phyloP scores from a whole-genome alignment of 768 basidiomycete species.

The Russula dissimulans region DNA sequence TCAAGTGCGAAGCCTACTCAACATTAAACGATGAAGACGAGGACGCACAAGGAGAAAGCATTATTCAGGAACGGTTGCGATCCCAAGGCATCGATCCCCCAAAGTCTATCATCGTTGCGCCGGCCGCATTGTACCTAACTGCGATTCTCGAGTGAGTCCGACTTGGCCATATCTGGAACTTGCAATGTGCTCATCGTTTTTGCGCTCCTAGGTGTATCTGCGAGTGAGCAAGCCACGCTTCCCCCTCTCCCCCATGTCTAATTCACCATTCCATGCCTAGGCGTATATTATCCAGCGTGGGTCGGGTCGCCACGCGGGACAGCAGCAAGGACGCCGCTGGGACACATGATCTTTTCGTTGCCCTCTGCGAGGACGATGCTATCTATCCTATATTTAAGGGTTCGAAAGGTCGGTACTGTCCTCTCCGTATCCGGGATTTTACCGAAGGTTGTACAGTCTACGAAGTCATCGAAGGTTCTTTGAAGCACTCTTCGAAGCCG shows the following conservation, averaged over 20 bases:
- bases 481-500: conserved; percentile 8
- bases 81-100: conserved; percentile 32
- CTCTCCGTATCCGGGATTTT: background rate
- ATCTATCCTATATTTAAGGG: conserved; percentile 78
- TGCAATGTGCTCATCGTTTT: conserved; percentile 16
- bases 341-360: conserved; percentile 74
- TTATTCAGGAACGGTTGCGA: conserved; percentile 54
- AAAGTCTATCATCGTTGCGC: conserved; percentile 48
- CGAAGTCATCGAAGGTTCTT: conserved; percentile 28
- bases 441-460: conserved; percentile 28
- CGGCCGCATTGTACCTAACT: conserved; percentile 83
- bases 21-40: conserved; percentile 76
- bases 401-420: conserved; percentile 60
- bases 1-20: conserved; percentile 86
- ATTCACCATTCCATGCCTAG: conserved; percentile 32
- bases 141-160: conserved; percentile 82
- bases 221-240: conserved; percentile 51
- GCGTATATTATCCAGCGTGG: conserved; percentile 76
- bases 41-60: conserved; percentile 53
- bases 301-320: conserved; percentile 77
- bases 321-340: conserved; percentile 70
- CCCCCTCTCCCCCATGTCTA: background rate
- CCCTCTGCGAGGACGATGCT: conserved; percentile 83
- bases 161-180: background rate
- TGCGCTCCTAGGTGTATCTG: conserved; percentile 55